Conservation (phyloP, 108 stramenopile genomes). For the Cyclotella choctawhatcheeana region DNA sequence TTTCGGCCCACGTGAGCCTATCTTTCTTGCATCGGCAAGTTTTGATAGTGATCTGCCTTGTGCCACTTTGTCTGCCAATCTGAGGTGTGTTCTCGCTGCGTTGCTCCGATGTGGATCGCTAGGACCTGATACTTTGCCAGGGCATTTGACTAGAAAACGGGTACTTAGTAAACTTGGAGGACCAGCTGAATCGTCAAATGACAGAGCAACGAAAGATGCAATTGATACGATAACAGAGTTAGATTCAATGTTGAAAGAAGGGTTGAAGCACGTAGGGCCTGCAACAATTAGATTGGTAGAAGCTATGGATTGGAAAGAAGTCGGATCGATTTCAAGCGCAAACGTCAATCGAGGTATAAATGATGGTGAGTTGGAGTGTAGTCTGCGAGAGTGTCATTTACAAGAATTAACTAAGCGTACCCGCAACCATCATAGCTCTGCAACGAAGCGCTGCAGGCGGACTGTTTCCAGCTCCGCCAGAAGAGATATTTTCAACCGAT, state of each 20-base stretch:
- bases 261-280: slow-evolving; percentile 52
- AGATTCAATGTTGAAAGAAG: slow-evolving; percentile 28
- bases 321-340: slow-evolving; percentile 29
- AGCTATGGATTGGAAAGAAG: slow-evolving; percentile 81
- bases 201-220: slow-evolving; percentile 1
- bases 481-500: slow-evolving; percentile 49
- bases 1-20: slow-evolving; percentile 40
- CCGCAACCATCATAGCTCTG: slow-evolving; percentile 12
- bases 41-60: slow-evolving; percentile 68
- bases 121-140: slow-evolving; percentile 64
- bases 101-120: slow-evolving; percentile 75
- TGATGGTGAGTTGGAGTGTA: slow-evolving; percentile 14
- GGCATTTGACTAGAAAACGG: slow-evolving; percentile 66
- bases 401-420: neutral
- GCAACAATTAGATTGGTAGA: slow-evolving; percentile 69
- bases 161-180: slow-evolving; percentile 60
- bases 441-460: slow-evolving; percentile 25
- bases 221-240: slow-evolving; percentile 28
- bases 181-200: slow-evolving; percentile 30
- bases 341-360: slow-evolving; percentile 35
- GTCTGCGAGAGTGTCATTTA: neutral
- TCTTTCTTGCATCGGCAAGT: slow-evolving; percentile 62
- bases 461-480: slow-evolving; percentile 67
- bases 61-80: slow-evolving; percentile 71
- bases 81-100: slow-evolving; percentile 75